Evolutionary conservation across 2,329 filamentous ascomycete species (phyloP), one percentile per base, ranked within the genome.

Genomic region (Nemania diffusa): DNA sequence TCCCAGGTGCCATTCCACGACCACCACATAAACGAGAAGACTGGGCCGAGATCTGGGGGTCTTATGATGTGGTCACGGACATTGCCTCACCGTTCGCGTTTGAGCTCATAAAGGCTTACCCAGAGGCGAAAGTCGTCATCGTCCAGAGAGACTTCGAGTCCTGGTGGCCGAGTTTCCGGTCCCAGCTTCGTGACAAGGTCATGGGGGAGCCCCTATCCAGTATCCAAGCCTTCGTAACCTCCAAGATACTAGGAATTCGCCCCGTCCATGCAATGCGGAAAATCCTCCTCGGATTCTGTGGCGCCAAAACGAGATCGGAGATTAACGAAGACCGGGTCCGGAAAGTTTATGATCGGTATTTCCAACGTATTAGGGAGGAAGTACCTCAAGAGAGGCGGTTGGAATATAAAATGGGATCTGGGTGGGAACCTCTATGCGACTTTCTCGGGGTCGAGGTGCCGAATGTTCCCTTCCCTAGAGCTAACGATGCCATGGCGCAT

Each of bases 1-100:
- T 52, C 5, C 26, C 20, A 5, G 57, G 57, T 5, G 57, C 57
- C 0, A 46, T 8, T 2, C 44, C 57, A 6, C 26, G 29, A 15
- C 17, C 26, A 6, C 17, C 57, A 8, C 40, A 40, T 20, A 60
- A 24, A 34, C 44, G 57, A 26, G 44, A 51, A 5, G 44, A 60
- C 27, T 60, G 57, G 57, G 57, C 40, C 37, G 17, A 4, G 17
- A 11, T 60, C 17, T 51, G 57, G 46, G 46, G 42, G 44, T 24
- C 17, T n/a, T 73, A 71, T 51, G 70, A 71, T 20, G 62, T 52
- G 7, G 66, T 70, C 2, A 70, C 65, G 4, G 72, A 74, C 17
- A 9, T 71, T 3, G 67, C 65, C 0, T 67, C 65, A 2, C 69
- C 70, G 5, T 74, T 72, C 34, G 50, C 62, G 4, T 11, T 40